Evolutionary conservation across 352 stramenopile genomes (phyloP).

Genomic region (Phytophthora multivora): DNA sequence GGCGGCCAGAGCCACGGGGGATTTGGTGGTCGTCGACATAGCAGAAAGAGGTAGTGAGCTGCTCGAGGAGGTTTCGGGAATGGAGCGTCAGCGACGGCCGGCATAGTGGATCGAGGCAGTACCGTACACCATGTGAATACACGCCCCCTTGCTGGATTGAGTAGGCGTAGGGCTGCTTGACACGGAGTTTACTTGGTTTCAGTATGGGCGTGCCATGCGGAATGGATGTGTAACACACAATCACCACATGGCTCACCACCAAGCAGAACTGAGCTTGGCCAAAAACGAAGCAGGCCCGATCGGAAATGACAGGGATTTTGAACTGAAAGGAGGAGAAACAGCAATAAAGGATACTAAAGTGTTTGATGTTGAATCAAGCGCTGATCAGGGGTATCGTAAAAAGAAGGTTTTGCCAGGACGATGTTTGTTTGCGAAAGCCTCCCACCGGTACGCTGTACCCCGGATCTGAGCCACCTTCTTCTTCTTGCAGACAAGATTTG

Average conservation of each 20-base stretch:
- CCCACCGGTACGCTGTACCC: too few species aligned
- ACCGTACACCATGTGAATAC: too few species aligned
- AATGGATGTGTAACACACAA: slow-evolving; percentile 12
- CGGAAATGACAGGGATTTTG: slow-evolving; percentile 10
- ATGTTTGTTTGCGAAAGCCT: too few species aligned
- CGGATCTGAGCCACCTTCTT: background rate
- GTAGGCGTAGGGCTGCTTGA: slow-evolving; percentile 7
- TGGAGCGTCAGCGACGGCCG: slow-evolving; percentile 19
- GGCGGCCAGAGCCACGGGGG: slow-evolving; percentile 55
- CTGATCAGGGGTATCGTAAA: background rate
- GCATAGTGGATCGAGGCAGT: background rate
- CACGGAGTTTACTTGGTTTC: slow-evolving; percentile 5
- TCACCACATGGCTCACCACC: slow-evolving; percentile 26
- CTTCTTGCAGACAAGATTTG: background rate
- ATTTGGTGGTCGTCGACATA: slow-evolving; percentile 43
- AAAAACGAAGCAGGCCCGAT: background rate
- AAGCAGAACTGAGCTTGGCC: slow-evolving; percentile 20
- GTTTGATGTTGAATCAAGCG: background rate
- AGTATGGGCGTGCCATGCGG: slow-evolving; percentile 4
- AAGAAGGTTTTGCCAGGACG: background rate
- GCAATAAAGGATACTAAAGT: background rate
- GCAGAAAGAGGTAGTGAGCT: slow-evolving; percentile 1
- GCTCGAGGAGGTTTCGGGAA: slow-evolving; percentile 34
- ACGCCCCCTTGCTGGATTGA: background rate
- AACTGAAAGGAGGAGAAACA: background rate